A percentile compares a stretch with the other conserved stretches of the same genome.
These are phyloP conservation scores for Chrysopogon serrulatus DNA, from an alignment of 176 grass and related monocot genomes.

Conservation along the genomic window DNA sequence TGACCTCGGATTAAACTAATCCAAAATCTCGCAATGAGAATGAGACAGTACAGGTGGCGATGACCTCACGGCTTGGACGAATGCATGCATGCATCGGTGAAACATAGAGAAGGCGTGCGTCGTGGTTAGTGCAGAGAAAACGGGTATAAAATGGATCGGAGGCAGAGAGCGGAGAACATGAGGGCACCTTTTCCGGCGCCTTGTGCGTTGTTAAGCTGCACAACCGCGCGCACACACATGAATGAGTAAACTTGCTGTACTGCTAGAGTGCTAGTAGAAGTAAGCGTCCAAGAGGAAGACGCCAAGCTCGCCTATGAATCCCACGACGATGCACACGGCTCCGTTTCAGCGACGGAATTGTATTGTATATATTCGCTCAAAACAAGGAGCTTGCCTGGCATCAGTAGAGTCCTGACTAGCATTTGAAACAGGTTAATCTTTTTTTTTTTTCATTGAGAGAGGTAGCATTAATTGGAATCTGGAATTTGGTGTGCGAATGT, in stretches of 20 bases:
- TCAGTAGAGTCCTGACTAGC: background rate
- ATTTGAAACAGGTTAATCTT: background rate
- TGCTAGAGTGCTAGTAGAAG: background rate
- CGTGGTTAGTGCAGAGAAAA: background rate
- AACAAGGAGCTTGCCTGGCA: conserved; percentile 12
- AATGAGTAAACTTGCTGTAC: background rate
- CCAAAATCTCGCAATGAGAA: background rate
- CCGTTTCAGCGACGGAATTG: conserved; percentile 36
- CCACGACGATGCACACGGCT: conserved; percentile 18
- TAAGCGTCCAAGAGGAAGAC: conserved; percentile 35
- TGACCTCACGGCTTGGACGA: background rate
- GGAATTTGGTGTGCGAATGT: background rate
- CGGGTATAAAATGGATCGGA: background rate
- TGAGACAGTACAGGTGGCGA: too few relatives aligned
- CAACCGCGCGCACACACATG: background rate
- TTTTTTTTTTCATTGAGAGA: background rate
- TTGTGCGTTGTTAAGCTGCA: conserved; percentile 27
- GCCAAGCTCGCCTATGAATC: conserved; percentile 25
- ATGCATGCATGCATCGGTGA: background rate
- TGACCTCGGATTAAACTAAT: background rate
- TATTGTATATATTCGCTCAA: conserved; percentile 9
- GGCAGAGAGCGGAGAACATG: conserved; percentile 19
- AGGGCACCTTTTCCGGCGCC: conserved; percentile 48
- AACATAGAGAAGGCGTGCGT: conserved; percentile 21
- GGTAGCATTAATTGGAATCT: background rate